Evolutionary conservation across 2,329 filamentous ascomycete species (phyloP).

Genomic region (Pseudopithomyces maydicus): DNA sequence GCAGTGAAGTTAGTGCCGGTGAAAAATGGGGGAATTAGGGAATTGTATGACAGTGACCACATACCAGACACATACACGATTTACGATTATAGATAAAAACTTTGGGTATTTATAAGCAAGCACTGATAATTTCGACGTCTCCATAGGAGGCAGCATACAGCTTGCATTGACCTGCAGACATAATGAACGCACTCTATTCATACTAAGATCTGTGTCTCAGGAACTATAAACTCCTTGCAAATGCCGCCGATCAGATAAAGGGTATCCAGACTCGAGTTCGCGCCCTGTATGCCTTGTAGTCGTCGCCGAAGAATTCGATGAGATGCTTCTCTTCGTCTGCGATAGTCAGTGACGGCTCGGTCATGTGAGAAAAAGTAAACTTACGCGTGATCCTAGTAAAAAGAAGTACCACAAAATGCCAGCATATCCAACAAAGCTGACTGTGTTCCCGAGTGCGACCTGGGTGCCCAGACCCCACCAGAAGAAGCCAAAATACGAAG

Average conservation of each 20-base stretch:
- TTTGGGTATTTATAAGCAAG: no score
- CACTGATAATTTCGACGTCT: no score
- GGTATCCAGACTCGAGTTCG: conserved; percentile 80
- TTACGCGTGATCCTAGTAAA: conserved; percentile 68
- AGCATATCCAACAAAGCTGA: conserved; percentile 77
- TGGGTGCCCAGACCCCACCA: conserved; percentile 98
- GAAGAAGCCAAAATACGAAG: conserved; percentile 97
- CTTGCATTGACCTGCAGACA: neutral
- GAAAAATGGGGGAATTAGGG: no score
- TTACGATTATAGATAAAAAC: no score
- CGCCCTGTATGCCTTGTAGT: conserved; percentile 76
- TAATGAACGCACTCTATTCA: neutral
- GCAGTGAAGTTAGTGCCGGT: no score
- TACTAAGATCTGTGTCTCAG: neutral
- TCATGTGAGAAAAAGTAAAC: conserved; percentile 32
- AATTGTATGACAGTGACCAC: no score
- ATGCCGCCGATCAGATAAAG: conserved; percentile 58
- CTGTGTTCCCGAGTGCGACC: conserved; percentile 80
- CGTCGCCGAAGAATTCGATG: conserved; percentile 79
- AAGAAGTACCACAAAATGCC: conserved; percentile 88
- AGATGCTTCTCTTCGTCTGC: conserved; percentile 78
- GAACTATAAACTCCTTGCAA: neutral
- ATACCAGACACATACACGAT: no score
- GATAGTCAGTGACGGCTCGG: conserved; percentile 5
- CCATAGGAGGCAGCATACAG: neutral